Base-by-base conservation (phyloP, 2,329 filamentous ascomycete genomes). In the Bipolaris gigantea region DNA sequence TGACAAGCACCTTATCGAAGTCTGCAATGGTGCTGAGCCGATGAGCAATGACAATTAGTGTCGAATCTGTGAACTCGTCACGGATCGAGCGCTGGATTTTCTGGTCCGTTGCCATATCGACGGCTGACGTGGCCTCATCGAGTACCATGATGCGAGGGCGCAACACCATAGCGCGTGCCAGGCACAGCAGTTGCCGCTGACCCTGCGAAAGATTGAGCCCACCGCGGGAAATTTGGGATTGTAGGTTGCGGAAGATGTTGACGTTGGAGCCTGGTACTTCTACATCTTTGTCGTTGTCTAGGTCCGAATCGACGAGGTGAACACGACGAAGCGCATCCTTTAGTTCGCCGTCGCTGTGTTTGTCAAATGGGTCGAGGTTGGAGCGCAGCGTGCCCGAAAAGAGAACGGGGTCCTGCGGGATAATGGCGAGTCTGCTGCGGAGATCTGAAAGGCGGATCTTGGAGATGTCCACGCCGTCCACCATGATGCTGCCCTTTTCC, bases 181-280 rank as follows among this genome's bases (percentile, higher is more conserved):
- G 81, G 1, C 92, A 92, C 89, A 97, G 96, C 44, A 97, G 85
- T 75, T 97, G 93, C 1, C 93, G 85, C 77, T 97, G 93, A 4
- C 93, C 93, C 13, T 96, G 86, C 0, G 90, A 96, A 79, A 96
- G 97, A 76, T 97, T 97, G 18, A 38, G 35, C 4, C 42, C 42
- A 4, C 15, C 34, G 3, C 46, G 41, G 5, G 23, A 5, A 18
- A 49, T 41, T 10, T 15, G 10, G 1, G 15, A 18, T 11, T 19
- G 32, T 35, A 33, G 19, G 43, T 46, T 32, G 6, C 35, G 21
- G 35, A 1, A 30, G 7, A 11, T 9, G n/a, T 54, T 0, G 92
- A 92, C 76, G 96, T 92, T 71, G 97, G 92, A 64, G n/a, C n/a
- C n/a, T n/a, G n/a, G n/a, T n/a, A n/a, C n/a, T n/a, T n/a, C n/a